phyloP scores from a whole-genome alignment of 2,329 filamentous ascomycete genomes.

The Trichothecium roseum region DNA sequence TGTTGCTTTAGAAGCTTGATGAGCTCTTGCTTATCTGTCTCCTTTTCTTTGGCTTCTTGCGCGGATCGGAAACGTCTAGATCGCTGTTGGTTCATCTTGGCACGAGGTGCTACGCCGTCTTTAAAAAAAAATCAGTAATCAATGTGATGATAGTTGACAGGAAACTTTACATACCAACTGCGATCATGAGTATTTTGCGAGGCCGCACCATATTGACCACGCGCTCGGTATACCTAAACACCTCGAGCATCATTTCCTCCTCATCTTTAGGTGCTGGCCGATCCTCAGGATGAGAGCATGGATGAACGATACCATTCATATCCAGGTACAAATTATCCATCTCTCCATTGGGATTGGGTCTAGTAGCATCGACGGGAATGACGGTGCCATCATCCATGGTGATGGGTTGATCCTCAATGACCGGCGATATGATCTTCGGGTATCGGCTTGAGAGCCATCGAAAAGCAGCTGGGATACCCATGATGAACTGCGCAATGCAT shows the following conservation, averaged over 20 bases:
- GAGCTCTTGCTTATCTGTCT: conserved; percentile 81
- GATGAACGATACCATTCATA: conserved; percentile 99
- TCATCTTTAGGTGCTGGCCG: conserved; percentile 83
- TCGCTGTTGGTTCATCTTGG: conserved; percentile 99
- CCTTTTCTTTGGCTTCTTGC: conserved; percentile 89
- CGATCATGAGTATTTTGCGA: conserved; percentile 92
- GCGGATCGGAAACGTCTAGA: conserved; percentile 91
- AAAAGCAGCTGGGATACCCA: conserved; percentile 94
- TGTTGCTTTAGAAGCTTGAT: conserved; percentile 75
- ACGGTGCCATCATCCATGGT: conserved; percentile 70
- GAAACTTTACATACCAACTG: conserved; percentile 57
- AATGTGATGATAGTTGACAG: neutral
- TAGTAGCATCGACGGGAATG: conserved; percentile 76
- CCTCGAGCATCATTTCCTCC: conserved; percentile 98
- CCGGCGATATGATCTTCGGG: conserved; percentile 89
- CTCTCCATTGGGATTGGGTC: conserved; percentile 90
- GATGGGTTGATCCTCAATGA: conserved; percentile 75
- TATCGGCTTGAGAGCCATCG: conserved; percentile 96
- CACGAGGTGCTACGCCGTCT: conserved; percentile 95
- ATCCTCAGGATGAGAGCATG: conserved; percentile 95
- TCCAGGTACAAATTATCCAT: conserved; percentile 97
- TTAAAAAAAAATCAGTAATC: conserved; percentile 13
- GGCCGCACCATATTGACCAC: conserved; percentile 98
- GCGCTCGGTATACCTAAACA: conserved; percentile 97
- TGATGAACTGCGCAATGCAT: conserved; percentile 25